Evolutionary conservation across 1,284 basidiomycete genomes (phyloP).

Genomic region (Cutaneotrichosporon mucoides): DNA sequence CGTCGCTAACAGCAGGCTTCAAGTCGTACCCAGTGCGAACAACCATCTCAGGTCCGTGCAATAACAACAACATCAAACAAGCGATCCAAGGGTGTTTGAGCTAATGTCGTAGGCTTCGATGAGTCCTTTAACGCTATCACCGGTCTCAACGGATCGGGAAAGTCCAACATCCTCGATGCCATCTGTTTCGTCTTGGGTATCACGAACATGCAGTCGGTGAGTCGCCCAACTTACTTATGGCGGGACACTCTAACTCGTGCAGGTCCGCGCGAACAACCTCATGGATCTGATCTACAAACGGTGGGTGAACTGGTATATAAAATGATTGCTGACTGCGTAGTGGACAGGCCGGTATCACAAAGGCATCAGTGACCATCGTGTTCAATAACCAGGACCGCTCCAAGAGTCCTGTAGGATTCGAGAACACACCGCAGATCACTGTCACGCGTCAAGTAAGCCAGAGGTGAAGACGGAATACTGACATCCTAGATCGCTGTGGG

Average conservation of each 20-base stretch:
- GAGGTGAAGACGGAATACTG: not conserved
- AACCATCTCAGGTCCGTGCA: conserved; percentile 61
- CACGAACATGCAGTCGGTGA: conserved; percentile 81
- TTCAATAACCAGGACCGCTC: conserved; percentile 96
- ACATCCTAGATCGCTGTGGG: conserved; percentile 75
- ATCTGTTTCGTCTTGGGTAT: conserved; percentile 97
- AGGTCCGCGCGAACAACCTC: conserved; percentile 94
- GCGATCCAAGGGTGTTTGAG: not conserved
- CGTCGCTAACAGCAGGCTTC: conserved; percentile 59
- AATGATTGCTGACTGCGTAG: conserved; percentile 50
- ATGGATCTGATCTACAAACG: conserved; percentile 78
- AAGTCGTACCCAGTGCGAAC: conserved; percentile 96
- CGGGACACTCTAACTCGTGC: conserved; percentile 1
- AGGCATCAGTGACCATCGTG: conserved; percentile 97
- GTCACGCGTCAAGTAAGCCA: conserved; percentile 83
- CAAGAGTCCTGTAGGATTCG: conserved; percentile 80
- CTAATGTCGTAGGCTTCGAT: conserved; percentile 67
- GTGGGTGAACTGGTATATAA: conserved; percentile 15
- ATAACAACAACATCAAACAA: too few species aligned
- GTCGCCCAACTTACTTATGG: conserved; percentile 21
- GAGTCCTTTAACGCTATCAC: conserved; percentile 97
- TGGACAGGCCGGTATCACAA: conserved; percentile 93
- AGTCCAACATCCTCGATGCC: conserved; percentile 96
- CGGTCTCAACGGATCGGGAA: conserved; percentile 83
- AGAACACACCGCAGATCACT: conserved; percentile 82